Evolutionary conservation across 129 eudicot genomes (phyloP).

Genomic region (Escallonia herrerae): DNA sequence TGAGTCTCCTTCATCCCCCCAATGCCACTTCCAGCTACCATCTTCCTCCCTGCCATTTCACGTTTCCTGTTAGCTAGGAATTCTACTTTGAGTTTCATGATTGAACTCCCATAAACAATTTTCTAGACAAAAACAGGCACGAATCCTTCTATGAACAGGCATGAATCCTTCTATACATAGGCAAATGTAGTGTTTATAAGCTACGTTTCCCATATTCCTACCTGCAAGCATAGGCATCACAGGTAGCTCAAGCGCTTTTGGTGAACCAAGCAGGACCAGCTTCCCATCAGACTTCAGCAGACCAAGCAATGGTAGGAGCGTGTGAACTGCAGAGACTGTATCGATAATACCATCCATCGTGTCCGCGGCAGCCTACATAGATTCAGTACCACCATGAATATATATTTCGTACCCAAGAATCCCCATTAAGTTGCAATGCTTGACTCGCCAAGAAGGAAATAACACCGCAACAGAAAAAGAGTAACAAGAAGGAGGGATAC

Average conservation of each 20-base stretch:
- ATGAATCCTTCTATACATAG: too few relatives aligned
- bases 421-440: background rate
- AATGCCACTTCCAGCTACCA: slow-evolving; percentile 11
- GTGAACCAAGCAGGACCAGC: slow-evolving; percentile 9
- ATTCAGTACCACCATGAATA: background rate
- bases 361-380: slow-evolving; percentile 3
- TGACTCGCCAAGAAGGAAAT: background rate
- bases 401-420: background rate
- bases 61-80: background rate
- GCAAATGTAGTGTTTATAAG: too few relatives aligned
- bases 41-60: slow-evolving; percentile 12
- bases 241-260: background rate
- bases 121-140: too few relatives aligned
- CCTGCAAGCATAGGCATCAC: slow-evolving; percentile 9
- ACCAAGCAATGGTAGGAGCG: slow-evolving; percentile 3
- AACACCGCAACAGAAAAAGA: background rate
- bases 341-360: slow-evolving; percentile 15
- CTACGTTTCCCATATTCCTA: background rate
- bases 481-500: background rate
- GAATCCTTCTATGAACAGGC: too few relatives aligned
- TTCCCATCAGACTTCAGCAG: slow-evolving; percentile 15
- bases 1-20: slow-evolving; percentile 24
- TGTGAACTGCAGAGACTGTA: slow-evolving; percentile 8
- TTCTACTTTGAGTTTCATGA: background rate
- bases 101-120: too few relatives aligned